phyloP scores from a whole-genome alignment of 305 asterid species.

The Euphrasia arctica region DNA sequence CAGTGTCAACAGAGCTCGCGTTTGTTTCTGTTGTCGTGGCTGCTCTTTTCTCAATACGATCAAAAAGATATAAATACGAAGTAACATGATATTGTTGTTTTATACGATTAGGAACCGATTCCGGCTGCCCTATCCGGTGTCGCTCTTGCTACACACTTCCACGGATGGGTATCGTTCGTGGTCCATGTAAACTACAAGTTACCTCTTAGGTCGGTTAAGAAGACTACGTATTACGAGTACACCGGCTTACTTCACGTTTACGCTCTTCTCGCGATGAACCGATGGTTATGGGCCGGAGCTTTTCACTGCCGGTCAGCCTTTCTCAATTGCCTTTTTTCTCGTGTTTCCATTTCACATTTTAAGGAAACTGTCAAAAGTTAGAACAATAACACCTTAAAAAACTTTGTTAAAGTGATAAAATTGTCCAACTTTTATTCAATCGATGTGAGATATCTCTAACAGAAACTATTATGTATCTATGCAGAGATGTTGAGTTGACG shows the following conservation, averaged over 20 bases:
- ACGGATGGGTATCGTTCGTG: constrained; percentile 86
- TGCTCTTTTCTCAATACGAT: too few relatives aligned
- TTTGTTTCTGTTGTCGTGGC: too few relatives aligned
- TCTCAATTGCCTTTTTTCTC: background rate
- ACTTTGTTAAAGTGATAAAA: too few relatives aligned
- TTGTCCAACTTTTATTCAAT: too few relatives aligned
- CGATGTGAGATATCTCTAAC: too few relatives aligned
- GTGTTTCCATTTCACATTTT: too few relatives aligned
- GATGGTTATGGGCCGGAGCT: constrained; percentile 80
- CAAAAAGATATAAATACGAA: too few relatives aligned
- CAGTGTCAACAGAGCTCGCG: too few relatives aligned
- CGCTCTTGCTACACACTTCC: constrained; percentile 77
- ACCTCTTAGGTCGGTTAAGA: constrained; percentile 46
- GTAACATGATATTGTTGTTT: too few relatives aligned
- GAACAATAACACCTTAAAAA: too few relatives aligned
- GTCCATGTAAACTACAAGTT: constrained; percentile 69
- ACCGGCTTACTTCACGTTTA: constrained; percentile 77
- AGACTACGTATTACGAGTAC: constrained; percentile 58
- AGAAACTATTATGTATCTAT: background rate
- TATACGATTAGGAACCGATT: constrained; percentile 63
- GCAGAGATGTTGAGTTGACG: constrained; percentile 48
- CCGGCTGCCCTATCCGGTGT: constrained; percentile 74
- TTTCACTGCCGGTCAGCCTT: constrained; percentile 59
- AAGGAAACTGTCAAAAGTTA: too few relatives aligned
- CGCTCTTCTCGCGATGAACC: constrained; percentile 61